A percentile compares a stretch with the other conserved stretches of the same genome.
phyloP scores from a whole-genome alignment of 73 alveolate genomes.

The Stentor roeselii region DNA sequence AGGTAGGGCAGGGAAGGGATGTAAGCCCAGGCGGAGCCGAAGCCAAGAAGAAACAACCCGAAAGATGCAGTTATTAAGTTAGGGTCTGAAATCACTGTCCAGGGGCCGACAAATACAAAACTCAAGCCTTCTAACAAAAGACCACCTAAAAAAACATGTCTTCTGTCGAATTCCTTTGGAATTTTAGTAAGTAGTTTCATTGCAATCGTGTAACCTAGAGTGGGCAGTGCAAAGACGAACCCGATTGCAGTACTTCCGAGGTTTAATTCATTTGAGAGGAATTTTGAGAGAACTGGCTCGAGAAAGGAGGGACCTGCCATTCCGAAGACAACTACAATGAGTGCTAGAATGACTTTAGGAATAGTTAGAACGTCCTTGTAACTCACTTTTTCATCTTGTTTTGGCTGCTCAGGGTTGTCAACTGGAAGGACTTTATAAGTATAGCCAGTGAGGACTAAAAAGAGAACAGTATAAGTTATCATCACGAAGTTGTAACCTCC shows the following conservation, averaged over 20 bases:
- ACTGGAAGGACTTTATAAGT: neutral
- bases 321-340: conserved; percentile 12
- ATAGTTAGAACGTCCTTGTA: neutral
- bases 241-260: neutral
- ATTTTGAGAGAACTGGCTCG: conserved; percentile 13
- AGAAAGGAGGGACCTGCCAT: conserved; percentile 24
- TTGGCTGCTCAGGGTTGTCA: neutral
- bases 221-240: neutral
- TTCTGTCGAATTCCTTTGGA: conserved; percentile 4
- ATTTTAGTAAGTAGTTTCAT: neutral
- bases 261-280: neutral
- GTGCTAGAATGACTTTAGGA: conserved; percentile 12
- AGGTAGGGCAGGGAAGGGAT: conserved; percentile 5
- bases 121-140: conserved; percentile 23
- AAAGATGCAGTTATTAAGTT: neutral
- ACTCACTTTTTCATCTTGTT: neutral
- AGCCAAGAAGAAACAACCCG: neutral
- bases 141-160: conserved; percentile 6
- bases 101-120: conserved; percentile 3
- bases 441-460: neutral
- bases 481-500: conserved; percentile 44
- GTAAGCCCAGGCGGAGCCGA: conserved; percentile 23
- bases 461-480: conserved; percentile 25
- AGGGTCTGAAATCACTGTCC: neutral
- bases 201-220: conserved; percentile 12